Base-by-base conservation (phyloP, 129 eudicot genomes). In the Escallonia herrerae region DNA sequence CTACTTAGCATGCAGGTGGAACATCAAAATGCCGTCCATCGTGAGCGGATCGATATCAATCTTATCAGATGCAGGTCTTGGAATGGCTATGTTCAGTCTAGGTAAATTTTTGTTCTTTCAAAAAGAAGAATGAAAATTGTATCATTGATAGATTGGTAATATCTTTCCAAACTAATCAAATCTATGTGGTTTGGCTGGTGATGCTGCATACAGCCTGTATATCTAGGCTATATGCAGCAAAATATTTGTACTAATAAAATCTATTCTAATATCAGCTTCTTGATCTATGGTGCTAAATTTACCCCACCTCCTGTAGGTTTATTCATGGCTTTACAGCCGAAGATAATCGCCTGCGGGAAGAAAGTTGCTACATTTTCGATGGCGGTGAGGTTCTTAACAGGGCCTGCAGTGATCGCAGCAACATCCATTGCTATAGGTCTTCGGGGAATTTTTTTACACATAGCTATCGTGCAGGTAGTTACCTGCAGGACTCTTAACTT, bases 31-130 rank as follows among this genome's bases (percentile, higher is more conserved):
- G 99, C 99, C 99, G 9, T 79, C 93, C 4, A 89, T 94, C 7
- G 85, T 89, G 65, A 89, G 87, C 63, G 99, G 99, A 64, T 94
- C 99, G 6, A 94, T 94, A 53, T 40, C 95, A 3, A 89, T 94
- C n/a, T 71, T 94, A 64, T 94, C 99, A 0, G 95, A 94, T 64
- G 99, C 99, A 10, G 99, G 99, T 54, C 91, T 94, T 62, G 99
- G 99, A 48, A 94, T 94, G 96, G 99, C 99, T 33, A 93, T 93
- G 98, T 93, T 93, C 80, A 93, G 98, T 70, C 81, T 94, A 73
- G 99, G 98, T 91, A 83, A 3, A 2, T 42, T 12, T 39, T 41
- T 5, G 8, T 50, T 39, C 65, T 49, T 14, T 48, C 3, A 43
- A 7, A 37, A 58, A 62, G 8, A 3, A 10, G 11, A 6, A 12